These are phyloP conservation scores for Jamesozyma spencerorum DNA, from an alignment of 805 yeast genomes.

Conservation along the genomic window DNA sequence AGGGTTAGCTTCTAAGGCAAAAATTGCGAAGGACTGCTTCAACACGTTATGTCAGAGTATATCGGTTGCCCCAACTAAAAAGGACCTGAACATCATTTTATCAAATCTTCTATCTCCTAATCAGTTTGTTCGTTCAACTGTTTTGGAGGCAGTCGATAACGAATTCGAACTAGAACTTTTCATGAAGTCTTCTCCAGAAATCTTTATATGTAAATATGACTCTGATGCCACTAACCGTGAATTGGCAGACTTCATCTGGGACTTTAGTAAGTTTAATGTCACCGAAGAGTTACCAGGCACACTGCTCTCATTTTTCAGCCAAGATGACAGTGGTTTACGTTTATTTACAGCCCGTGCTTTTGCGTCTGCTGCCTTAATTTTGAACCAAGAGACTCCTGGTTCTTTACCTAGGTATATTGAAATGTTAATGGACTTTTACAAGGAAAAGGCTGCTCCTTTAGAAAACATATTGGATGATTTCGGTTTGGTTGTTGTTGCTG, in stretches of 20 bases:
- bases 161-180: conserved; percentile 50
- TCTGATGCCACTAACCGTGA: conserved; percentile 53
- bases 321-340: conserved; percentile 57
- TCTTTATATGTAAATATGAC: conserved; percentile 74
- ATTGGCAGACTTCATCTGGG: conserved; percentile 77
- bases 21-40: conserved; percentile 75
- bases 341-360: conserved; percentile 59
- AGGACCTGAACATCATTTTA: conserved; percentile 53
- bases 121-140: conserved; percentile 63
- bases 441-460: conserved; percentile 57
- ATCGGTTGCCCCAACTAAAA: conserved; percentile 46
- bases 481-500: conserved; percentile 63
- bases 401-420: conserved; percentile 32
- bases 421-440: conserved; percentile 46
- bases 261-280: conserved; percentile 49
- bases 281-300: conserved; percentile 31
- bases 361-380: conserved; percentile 46
- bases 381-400: conserved; percentile 20
- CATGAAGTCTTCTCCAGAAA: conserved; percentile 47
- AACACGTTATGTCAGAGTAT: conserved; percentile 68
- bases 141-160: conserved; percentile 76
- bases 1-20: conserved; percentile 67
- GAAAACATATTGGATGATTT: conserved; percentile 68
- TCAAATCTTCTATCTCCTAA: conserved; percentile 50
- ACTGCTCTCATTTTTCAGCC: conserved; percentile 45